Base-by-base conservation (phyloP, 164 flowering plant genomes). In the Vitis cinerea region DNA sequence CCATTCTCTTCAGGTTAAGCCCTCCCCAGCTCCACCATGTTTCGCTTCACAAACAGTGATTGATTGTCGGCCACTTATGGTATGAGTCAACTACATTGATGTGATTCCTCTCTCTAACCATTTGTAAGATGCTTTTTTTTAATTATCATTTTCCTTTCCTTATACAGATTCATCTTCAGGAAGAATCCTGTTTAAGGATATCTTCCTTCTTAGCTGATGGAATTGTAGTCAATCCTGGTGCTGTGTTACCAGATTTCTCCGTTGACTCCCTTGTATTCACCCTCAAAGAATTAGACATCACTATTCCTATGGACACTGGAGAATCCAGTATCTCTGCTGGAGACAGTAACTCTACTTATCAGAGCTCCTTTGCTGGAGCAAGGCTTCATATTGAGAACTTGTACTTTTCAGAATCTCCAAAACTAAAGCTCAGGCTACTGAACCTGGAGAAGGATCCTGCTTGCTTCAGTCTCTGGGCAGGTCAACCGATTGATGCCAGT, bases 381-480 rank as follows among this genome's bases (percentile, higher is more conserved):
- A 91, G 90, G 77, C 97, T 95, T 79, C 97, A 88, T 74, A 78
- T 91, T 67, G 86, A 90, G 74, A 80, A 87, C 68, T 64, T 95
- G 58, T 76, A 80, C 69, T 79, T 91, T 67, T 78, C 83, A 8
- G 88, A 91, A 66, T 85, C 92, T 48, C 97, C 99, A 37, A 71
- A 74, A 11, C 59, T 90, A 63, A 88, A 81, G 70, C 81, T 90
- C 66, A 75, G 65, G 72, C 72, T 87, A 67, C 85, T 95, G 66
- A 86, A 91, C 71, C 83, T 95, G 75, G 98, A 93, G 63, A 93
- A 91, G 75, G 99, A 95, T 80, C 94, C 99, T 77, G 97, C 96
- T 72, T 95, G 99, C 78, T 95, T 90, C 77, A 83, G 84, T 83
- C 85, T 95, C 23, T 95, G 99, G 99, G 84, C 88, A 63, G 88